These are phyloP conservation scores for Santalum album DNA, from an alignment of 164 flowering plant genomes.

Conservation along the genomic window DNA sequence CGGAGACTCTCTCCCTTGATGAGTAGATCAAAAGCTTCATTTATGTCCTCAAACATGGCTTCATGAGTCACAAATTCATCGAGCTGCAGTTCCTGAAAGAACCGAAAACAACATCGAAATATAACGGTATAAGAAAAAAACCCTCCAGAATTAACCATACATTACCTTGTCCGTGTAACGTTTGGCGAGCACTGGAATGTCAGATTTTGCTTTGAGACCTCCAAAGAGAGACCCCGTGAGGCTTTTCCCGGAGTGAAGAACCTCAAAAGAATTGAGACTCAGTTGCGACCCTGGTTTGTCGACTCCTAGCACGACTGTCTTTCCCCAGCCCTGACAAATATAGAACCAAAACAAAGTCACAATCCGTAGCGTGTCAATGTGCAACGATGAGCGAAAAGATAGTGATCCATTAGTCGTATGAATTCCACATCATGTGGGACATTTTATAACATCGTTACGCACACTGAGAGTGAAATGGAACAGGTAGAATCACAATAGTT, in stretches of 20 bases:
- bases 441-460: too few relatives aligned
- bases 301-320: slow-evolving; percentile 57
- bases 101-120: neutral
- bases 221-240: slow-evolving; percentile 52
- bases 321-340: slow-evolving; percentile 85
- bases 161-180: slow-evolving; percentile 51
- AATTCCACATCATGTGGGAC: too few relatives aligned
- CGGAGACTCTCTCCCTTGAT: slow-evolving; percentile 41
- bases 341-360: too few relatives aligned
- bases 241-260: slow-evolving; percentile 38
- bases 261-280: slow-evolving; percentile 30
- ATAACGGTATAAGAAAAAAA: neutral
- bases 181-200: slow-evolving; percentile 38
- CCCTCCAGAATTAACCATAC: neutral
- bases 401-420: too few relatives aligned
- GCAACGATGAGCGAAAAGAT: too few relatives aligned
- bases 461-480: too few relatives aligned
- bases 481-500: too few relatives aligned
- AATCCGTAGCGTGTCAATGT: too few relatives aligned
- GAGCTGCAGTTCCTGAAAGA: slow-evolving; percentile 43
- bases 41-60: slow-evolving; percentile 41
- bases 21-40: slow-evolving; percentile 55
- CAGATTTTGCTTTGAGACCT: slow-evolving; percentile 56
- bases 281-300: slow-evolving; percentile 42
- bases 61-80: slow-evolving; percentile 64